A percentile compares a stretch with the other conserved stretches of the same genome.
Evolutionary conservation across 2,329 filamentous ascomycete species (phyloP).

Genomic region (Xylariaceae sp.): DNA sequence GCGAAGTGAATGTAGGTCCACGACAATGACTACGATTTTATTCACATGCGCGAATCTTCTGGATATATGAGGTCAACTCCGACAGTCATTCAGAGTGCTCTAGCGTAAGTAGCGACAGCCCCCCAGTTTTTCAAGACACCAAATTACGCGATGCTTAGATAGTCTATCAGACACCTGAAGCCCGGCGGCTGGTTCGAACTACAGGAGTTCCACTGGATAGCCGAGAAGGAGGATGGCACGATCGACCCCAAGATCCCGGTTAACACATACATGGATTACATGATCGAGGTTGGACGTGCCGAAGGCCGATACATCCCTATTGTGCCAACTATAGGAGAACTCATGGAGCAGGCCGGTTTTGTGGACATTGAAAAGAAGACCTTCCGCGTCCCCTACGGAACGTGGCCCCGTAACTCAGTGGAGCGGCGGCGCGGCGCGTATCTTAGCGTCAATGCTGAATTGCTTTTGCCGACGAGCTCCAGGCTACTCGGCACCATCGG

Average conservation of each 20-base stretch:
- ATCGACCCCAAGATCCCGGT: constrained; percentile 35
- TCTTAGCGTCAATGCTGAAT: constrained; percentile 26
- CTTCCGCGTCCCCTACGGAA: constrained; percentile 53
- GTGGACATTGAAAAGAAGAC: constrained; percentile 46
- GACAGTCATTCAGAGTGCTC: constrained; percentile 27
- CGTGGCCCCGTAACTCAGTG: constrained; percentile 54
- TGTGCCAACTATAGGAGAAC: constrained; percentile 38
- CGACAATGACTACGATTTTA: constrained; percentile 31
- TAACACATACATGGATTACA: constrained; percentile 39
- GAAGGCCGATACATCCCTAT: constrained; percentile 43
- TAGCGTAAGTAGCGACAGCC: constrained; percentile 25
- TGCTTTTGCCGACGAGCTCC: constrained; percentile 24
- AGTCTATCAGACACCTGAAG: constrained; percentile 29
- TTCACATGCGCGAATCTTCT: constrained; percentile 33
- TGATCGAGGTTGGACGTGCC: constrained; percentile 36
- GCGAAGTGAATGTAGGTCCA: constrained; percentile 20
- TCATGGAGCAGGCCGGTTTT: constrained; percentile 45
- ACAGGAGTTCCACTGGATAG: constrained; percentile 38
- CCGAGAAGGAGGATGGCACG: constrained; percentile 37
- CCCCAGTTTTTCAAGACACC: not conserved
- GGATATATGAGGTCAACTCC: constrained; percentile 29
- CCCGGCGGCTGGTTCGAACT: constrained; percentile 42
- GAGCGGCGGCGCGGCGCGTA: constrained; percentile 53
- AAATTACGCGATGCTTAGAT: constrained; percentile 13
- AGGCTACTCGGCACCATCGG: constrained; percentile 22